phyloP scores from a whole-genome alignment of 805 yeast genomes.

The Candida palmyrensis region DNA sequence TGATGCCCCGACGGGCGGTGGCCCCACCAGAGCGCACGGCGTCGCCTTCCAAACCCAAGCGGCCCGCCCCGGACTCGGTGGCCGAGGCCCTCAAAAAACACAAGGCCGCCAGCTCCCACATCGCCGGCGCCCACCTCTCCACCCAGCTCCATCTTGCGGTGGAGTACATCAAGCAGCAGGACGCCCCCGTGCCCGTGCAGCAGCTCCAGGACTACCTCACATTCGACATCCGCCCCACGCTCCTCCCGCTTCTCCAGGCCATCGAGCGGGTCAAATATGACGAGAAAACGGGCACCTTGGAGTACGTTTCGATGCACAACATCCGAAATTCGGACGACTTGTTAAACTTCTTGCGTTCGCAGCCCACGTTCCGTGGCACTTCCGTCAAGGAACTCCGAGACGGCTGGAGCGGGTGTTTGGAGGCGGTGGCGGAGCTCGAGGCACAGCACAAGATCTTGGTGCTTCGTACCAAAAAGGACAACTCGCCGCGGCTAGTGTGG shows the following conservation, averaged over 20 bases:
- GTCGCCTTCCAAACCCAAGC: slow-evolving; percentile 7
- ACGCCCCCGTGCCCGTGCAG: slow-evolving; percentile 60
- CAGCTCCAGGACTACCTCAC: slow-evolving; percentile 66
- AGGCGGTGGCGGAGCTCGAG: slow-evolving; percentile 75
- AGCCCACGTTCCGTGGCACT: slow-evolving; percentile 82
- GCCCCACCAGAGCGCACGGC: too few species aligned
- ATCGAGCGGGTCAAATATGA: slow-evolving; percentile 75
- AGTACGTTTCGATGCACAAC: slow-evolving; percentile 85
- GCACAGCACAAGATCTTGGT: slow-evolving; percentile 73
- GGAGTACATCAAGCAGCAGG: slow-evolving; percentile 74
- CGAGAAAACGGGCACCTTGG: slow-evolving; percentile 57
- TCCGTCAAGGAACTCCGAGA: slow-evolving; percentile 78
- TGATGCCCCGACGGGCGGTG: slow-evolving; percentile 14
- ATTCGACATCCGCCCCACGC: slow-evolving; percentile 52
- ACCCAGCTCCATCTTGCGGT: slow-evolving; percentile 89
- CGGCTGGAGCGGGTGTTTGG: slow-evolving; percentile 91
- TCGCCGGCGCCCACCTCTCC: slow-evolving; percentile 63
- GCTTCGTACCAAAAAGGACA: slow-evolving; percentile 86
- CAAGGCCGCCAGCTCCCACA: slow-evolving; percentile 18
- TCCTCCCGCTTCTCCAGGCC: slow-evolving; percentile 67
- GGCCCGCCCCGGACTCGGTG: slow-evolving; percentile 16
- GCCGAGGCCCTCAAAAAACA: slow-evolving; percentile 33
- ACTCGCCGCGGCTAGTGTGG: slow-evolving; percentile 91
- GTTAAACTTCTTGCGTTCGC: slow-evolving; percentile 65
- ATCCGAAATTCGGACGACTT: slow-evolving; percentile 78